Conservation (phyloP, 805 yeast species). For the Barnettozyma populi region DNA sequence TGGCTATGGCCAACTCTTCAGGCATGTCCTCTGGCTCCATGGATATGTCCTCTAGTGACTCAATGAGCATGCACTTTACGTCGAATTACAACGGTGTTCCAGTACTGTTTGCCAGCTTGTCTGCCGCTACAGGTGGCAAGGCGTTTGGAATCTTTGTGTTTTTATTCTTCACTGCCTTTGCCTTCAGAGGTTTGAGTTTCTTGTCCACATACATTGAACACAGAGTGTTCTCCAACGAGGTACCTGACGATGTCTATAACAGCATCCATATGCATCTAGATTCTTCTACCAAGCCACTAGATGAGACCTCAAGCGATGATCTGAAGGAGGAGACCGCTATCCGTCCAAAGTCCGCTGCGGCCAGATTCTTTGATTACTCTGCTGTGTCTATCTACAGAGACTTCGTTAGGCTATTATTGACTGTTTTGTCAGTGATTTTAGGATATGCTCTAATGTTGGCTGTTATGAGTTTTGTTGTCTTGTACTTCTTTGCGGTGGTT, state of each 20-base stretch:
- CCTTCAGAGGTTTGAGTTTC: constrained; percentile 55
- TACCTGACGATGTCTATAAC: background rate
- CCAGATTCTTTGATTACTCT: constrained; percentile 33
- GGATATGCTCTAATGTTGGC: constrained; percentile 75
- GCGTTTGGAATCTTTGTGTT: constrained; percentile 72
- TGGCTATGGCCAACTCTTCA: constrained; percentile 29
- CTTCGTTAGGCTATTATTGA: constrained; percentile 46
- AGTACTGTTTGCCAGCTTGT: constrained; percentile 51
- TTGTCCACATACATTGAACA: constrained; percentile 61
- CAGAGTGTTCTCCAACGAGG: constrained; percentile 36
- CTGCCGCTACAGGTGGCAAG: constrained; percentile 49
- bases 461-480: constrained; percentile 63
- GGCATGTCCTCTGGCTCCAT: constrained; percentile 12
- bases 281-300: background rate
- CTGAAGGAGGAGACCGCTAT: background rate
- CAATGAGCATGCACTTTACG: constrained; percentile 57
- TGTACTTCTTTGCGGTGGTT: constrained; percentile 69
- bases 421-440: constrained; percentile 58
- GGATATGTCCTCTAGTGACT: background rate
- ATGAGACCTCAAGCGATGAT: constrained; percentile 1
- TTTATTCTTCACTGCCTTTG: constrained; percentile 52
- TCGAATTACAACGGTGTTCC: constrained; percentile 48
- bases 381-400: constrained; percentile 41
- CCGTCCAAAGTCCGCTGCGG: constrained; percentile 18
- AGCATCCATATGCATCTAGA: background rate